Conservation (phyloP, 1,139 yeast genomes). For the Debaryomyces coudertii region DNA sequence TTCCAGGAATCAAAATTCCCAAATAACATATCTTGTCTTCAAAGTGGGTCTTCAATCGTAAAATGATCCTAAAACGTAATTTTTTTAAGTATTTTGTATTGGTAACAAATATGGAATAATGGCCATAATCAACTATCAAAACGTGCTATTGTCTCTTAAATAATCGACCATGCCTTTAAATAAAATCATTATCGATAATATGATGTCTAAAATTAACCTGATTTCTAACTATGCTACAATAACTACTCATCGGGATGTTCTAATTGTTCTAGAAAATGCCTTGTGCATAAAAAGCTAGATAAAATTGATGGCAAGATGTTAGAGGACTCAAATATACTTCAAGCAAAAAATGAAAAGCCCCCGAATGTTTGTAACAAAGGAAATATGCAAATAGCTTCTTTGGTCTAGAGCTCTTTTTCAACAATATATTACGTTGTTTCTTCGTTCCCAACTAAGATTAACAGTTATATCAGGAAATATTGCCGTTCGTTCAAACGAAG, state of each 20-base stretch:
- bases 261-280: neutral
- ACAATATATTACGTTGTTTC: neutral
- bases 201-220: neutral
- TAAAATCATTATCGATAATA: neutral
- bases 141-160: neutral
- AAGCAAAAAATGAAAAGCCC: neutral
- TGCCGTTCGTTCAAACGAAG: neutral
- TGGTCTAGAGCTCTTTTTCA: neutral
- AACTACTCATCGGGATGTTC: neutral
- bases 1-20: neutral
- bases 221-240: neutral
- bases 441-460: neutral
- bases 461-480: neutral
- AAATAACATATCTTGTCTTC: neutral
- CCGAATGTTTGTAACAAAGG: neutral
- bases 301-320: neutral
- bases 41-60: neutral
- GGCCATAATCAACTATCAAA: neutral
- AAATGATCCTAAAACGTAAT: neutral
- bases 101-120: neutral
- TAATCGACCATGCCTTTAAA: too few relatives aligned
- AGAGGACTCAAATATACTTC: neutral
- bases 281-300: neutral
- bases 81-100: neutral
- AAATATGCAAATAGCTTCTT: conserved; percentile 1